Percentiles rank a stretch among this genome's conserved stretches.
phyloP scores from a whole-genome alignment of 768 basidiomycete species.

The Lactifluus hygrophoroides region DNA sequence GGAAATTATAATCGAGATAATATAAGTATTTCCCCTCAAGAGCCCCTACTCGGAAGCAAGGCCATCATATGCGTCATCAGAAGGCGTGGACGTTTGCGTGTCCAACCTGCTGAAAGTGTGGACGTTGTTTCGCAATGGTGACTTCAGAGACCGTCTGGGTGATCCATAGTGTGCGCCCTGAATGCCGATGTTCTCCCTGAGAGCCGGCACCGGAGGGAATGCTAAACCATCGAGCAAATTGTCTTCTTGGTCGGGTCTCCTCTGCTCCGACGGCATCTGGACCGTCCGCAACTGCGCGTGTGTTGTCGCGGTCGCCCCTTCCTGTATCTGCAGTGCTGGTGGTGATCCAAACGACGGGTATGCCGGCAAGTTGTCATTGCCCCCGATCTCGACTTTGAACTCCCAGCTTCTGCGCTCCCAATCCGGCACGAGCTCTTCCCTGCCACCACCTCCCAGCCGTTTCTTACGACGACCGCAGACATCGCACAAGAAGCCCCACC shows the following conservation, averaged over 20 bases:
- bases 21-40: background rate
- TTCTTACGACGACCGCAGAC: constrained; percentile 33
- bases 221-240: background rate
- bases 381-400: constrained; percentile 26
- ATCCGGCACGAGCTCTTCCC: constrained; percentile 56
- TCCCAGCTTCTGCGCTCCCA: constrained; percentile 57
- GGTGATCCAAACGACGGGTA: constrained; percentile 27
- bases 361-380: constrained; percentile 20
- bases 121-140: background rate
- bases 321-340: constrained; percentile 11
- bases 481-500: constrained; percentile 53
- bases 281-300: background rate
- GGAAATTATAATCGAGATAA: background rate
- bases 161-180: background rate
- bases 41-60: background rate
- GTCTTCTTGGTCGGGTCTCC: background rate
- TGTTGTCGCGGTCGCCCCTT: background rate
- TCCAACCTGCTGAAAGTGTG: background rate
- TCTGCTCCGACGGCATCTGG: background rate
- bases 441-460: constrained; percentile 24
- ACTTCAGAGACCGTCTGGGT: background rate
- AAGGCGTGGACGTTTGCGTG: background rate
- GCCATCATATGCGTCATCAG: constrained; percentile 17
- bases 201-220: background rate
- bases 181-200: background rate